phyloP scores from a whole-genome alignment of 1,139 yeast genomes.

The Lodderomyces metapsilosis region DNA sequence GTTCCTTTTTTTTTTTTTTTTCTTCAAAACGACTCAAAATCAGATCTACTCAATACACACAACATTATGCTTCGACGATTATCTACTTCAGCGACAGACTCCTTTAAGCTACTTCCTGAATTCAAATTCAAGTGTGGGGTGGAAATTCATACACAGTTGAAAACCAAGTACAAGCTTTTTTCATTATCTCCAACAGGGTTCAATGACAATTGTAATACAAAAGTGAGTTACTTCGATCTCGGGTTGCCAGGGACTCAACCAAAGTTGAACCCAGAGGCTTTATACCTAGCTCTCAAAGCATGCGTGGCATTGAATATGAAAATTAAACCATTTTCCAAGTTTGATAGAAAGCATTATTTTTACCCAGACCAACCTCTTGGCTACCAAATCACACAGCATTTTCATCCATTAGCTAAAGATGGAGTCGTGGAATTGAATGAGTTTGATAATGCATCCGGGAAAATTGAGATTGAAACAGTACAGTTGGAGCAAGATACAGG shows the following conservation, averaged over 20 bases:
- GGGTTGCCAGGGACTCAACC: slow-evolving; percentile 97
- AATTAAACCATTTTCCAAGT: slow-evolving; percentile 57
- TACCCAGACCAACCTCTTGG: slow-evolving; percentile 97
- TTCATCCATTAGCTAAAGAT: slow-evolving; percentile 69
- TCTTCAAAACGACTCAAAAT: too few relatives aligned
- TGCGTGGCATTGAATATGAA: slow-evolving; percentile 69
- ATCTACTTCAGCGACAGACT: neutral
- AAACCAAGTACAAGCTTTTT: slow-evolving; percentile 72
- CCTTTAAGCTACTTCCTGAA: slow-evolving; percentile 13
- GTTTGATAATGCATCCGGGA: slow-evolving; percentile 53
- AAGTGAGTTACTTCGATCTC: slow-evolving; percentile 76
- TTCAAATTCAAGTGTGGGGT: slow-evolving; percentile 74
- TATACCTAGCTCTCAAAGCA: slow-evolving; percentile 67
- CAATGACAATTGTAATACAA: slow-evolving; percentile 61
- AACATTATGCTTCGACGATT: slow-evolving; percentile 6
- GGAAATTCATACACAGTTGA: slow-evolving; percentile 89
- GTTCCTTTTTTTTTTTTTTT: too few relatives aligned
- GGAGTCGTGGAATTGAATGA: slow-evolving; percentile 56
- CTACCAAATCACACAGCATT: slow-evolving; percentile 91
- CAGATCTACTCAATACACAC: too few relatives aligned
- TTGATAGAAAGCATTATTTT: slow-evolving; percentile 94
- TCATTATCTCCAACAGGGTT: slow-evolving; percentile 55
- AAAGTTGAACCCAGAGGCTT: slow-evolving; percentile 69
- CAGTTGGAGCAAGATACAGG: slow-evolving; percentile 97
- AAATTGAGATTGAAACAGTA: slow-evolving; percentile 64